Conservation (phyloP, 2,329 filamentous ascomycete species). For the Aspergillus sp. region DNA sequence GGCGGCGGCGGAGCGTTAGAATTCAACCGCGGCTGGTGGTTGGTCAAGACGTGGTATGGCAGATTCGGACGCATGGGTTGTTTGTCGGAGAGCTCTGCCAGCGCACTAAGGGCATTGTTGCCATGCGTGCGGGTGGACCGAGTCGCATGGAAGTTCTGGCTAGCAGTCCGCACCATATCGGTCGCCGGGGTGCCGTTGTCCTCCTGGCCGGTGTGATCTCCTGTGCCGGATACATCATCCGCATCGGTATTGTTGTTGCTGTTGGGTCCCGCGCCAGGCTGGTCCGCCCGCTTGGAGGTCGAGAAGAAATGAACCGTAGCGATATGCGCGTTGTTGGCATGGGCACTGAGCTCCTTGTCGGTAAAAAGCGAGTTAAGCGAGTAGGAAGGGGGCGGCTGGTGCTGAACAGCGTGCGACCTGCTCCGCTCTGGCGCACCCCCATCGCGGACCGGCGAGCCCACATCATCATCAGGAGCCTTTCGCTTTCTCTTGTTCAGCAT, state of each 20-base stretch:
- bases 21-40: conserved; percentile 38
- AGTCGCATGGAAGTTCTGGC: conserved; percentile 49
- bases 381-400: conserved; percentile 52
- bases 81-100: conserved; percentile 49
- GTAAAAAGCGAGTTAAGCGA: conserved; percentile 58
- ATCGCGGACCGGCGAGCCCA: conserved; percentile 50
- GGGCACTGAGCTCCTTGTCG: conserved; percentile 56
- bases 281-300: conserved; percentile 42
- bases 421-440: conserved; percentile 45
- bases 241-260: conserved; percentile 37
- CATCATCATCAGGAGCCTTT: conserved; percentile 51
- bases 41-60: conserved; percentile 40
- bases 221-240: conserved; percentile 26
- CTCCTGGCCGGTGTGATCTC: conserved; percentile 32
- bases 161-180: conserved; percentile 55
- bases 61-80: conserved; percentile 38
- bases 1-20: conserved; percentile 37
- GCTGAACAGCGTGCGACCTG: conserved; percentile 45
- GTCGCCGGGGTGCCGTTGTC: conserved; percentile 38
- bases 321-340: conserved; percentile 53
- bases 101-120: conserved; percentile 45
- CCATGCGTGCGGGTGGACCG: conserved; percentile 46
- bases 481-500: conserved; percentile 50
- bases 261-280: conserved; percentile 29
- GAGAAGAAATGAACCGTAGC: conserved; percentile 53